A percentile compares a stretch with the other conserved stretches of the same genome.
These are phyloP conservation scores for Claviceps spartinae DNA, from an alignment of 2,329 filamentous ascomycete species.

Conservation along the genomic window DNA sequence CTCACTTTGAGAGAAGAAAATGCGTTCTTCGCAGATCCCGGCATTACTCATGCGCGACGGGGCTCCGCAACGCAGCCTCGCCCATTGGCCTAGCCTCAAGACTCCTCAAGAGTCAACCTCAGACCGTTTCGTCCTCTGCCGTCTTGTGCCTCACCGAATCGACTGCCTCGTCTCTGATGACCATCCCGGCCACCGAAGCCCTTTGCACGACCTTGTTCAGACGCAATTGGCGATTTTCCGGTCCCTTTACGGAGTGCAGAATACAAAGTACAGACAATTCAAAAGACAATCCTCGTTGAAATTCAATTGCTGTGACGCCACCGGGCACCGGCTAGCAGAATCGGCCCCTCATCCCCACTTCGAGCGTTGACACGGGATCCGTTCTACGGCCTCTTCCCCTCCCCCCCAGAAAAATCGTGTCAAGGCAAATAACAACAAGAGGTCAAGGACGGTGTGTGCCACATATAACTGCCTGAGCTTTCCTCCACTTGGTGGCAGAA, in stretches of 20 bases:
- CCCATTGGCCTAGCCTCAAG: not conserved
- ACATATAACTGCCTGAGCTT: conserved; percentile 2
- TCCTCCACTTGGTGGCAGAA: not conserved
- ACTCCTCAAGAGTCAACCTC: not conserved
- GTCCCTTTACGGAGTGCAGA: too few relatives aligned
- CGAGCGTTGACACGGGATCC: conserved; percentile 1
- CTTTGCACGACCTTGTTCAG: too few relatives aligned
- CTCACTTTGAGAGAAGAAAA: not conserved
- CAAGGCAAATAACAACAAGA: not conserved
- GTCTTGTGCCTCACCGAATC: not conserved
- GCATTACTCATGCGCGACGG: not conserved
- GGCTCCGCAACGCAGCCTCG: not conserved
- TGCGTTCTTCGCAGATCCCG: not conserved
- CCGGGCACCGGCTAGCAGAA: not conserved
- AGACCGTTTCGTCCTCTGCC: not conserved
- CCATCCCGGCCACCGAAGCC: not conserved
- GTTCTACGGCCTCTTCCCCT: not conserved
- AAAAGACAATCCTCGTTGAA: not conserved
- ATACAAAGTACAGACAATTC: too few relatives aligned
- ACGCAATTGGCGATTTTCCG: too few relatives aligned
- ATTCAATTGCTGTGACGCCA: not conserved
- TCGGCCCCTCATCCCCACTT: not conserved
- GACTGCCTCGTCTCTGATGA: not conserved
- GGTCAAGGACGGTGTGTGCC: not conserved
- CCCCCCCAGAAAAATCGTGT: not conserved